Percentiles rank a stretch among this genome's conserved stretches.
These are phyloP conservation scores for Ceratocystis smalleyi DNA, from an alignment of 2,329 filamentous ascomycete genomes.

Conservation along the genomic window DNA sequence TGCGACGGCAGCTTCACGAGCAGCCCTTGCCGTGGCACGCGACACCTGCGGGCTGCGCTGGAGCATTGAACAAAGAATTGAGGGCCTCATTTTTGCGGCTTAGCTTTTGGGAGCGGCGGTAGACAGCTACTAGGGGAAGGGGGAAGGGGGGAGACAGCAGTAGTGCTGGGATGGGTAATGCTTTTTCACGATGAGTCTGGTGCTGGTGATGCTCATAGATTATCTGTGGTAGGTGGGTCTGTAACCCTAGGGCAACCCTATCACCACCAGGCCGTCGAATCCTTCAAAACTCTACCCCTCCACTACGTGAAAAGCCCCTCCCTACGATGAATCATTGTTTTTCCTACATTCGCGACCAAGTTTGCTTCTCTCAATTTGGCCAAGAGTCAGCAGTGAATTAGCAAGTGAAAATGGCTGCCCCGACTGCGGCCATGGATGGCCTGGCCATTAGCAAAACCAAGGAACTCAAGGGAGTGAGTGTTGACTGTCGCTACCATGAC, in stretches of 20 bases:
- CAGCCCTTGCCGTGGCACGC: constrained; percentile 18
- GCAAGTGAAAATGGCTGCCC: constrained; percentile 15
- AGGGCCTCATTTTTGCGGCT: neutral
- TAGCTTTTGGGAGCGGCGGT: too few relatives aligned
- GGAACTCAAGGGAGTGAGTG: constrained; percentile 41
- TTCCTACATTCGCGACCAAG: neutral
- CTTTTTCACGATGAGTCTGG: neutral
- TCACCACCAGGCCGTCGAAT: neutral
- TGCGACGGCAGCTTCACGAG: constrained; percentile 1
- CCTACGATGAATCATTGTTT: neutral
- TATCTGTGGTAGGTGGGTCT: neutral
- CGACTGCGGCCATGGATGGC: constrained; percentile 33
- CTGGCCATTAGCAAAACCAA: constrained; percentile 43
- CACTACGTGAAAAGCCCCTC: constrained; percentile 8
- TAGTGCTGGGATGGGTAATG: neutral
- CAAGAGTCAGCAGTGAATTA: neutral
- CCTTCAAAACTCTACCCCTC: constrained; percentile 6
- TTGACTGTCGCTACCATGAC: neutral
- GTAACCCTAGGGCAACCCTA: neutral
- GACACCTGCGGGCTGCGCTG: constrained; percentile 18
- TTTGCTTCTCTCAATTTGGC: neutral
- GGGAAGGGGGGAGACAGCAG: neutral
- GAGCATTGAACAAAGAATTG: neutral
- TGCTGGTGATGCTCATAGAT: neutral
- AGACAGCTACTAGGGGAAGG: neutral